Evolutionary conservation across 345 rosid genomes (phyloP).

Genomic region (Arabis hirsuta): DNA sequence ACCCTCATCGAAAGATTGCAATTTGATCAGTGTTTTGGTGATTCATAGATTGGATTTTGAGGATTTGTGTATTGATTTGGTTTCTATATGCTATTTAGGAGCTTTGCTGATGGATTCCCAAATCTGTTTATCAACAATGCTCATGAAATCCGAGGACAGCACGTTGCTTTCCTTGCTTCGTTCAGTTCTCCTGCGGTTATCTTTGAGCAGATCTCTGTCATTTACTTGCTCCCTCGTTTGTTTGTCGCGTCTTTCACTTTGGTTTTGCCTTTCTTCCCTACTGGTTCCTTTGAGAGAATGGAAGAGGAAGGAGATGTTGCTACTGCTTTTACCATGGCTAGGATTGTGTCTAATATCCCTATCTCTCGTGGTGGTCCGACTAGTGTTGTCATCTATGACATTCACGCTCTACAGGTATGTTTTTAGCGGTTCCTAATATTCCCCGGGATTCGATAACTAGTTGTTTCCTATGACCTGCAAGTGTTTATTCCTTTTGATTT

Average conservation of each 20-base stretch:
- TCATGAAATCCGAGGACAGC: conserved; percentile 88
- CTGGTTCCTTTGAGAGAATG: conserved; percentile 98
- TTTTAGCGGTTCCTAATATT: background rate
- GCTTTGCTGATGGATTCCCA: conserved; percentile 93
- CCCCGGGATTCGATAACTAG: background rate
- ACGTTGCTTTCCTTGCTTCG: conserved; percentile 93
- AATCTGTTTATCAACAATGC: conserved; percentile 92
- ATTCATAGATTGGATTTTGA: background rate
- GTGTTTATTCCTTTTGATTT: background rate
- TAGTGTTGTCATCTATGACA: conserved; percentile 91
- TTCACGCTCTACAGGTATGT: conserved; percentile 93
- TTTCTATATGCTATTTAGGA: conserved; percentile 56
- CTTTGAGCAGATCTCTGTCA: conserved; percentile 96
- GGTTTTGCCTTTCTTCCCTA: conserved; percentile 96
- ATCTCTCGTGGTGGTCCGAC: conserved; percentile 98
- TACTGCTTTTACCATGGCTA: conserved; percentile 97
- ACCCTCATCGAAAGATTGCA: too few species aligned
- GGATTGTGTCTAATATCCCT: conserved; percentile 93
- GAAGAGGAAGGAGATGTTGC: conserved; percentile 99
- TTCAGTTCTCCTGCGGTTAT: conserved; percentile 92
- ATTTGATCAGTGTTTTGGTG: background rate
- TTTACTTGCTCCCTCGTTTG: conserved; percentile 87
- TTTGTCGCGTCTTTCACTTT: conserved; percentile 92
- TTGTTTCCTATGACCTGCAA: conserved; percentile 7
- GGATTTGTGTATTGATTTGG: conserved; percentile 13